Base-by-base conservation (phyloP, 1,139 yeast genomes). In the Geotrichum armillariae region DNA sequence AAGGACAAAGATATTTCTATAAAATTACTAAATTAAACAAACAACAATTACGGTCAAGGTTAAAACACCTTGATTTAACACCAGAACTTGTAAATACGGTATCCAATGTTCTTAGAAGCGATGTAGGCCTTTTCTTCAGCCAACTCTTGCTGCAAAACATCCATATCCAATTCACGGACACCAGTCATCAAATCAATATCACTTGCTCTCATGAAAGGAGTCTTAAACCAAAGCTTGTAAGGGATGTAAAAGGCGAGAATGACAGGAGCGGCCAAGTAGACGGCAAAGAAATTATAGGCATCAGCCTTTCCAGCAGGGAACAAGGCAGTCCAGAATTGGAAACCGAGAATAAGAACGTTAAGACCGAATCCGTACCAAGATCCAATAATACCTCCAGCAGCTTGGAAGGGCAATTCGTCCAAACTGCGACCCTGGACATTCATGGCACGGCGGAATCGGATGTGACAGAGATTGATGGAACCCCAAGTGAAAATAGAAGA, bases 401-500 rank as follows among this genome's bases (percentile, higher is more conserved):
- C 76, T 52, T 74, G 72, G 68, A 78, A 89, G 1, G 89, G 81
- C 53, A 89, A 72, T 66, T 86, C 95, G 49, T 74, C 76, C 17
- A 80, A 68, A 33, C 75, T 71, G 69, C 84, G 78, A 55, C 87
- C 87, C 70, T 84, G 85, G 12, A 65, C 77, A 27, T 67, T 66
- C 72, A 89, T 74, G 2, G 94, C 53, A 11, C 23, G 12, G 11
- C 86, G 60, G 72, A 74, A 69, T 80, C 94, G 78, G 53, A 85
- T 71, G 60, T 82, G 90, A 57, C 87, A 81, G 50, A 83, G 63
- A 63, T 82, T 79, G 60, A 87, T 84, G 17, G 88, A 79, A 36
- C 79, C 78, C 90, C 91, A 85, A 5, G 90, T 83, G 65, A 85
- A 84, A 49, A 86, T 71, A 1, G 93, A 82, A 46, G 91, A 82